phyloP scores from a whole-genome alignment of 108 stramenopile species.

The Phaeodactylum tricornutum region DNA sequence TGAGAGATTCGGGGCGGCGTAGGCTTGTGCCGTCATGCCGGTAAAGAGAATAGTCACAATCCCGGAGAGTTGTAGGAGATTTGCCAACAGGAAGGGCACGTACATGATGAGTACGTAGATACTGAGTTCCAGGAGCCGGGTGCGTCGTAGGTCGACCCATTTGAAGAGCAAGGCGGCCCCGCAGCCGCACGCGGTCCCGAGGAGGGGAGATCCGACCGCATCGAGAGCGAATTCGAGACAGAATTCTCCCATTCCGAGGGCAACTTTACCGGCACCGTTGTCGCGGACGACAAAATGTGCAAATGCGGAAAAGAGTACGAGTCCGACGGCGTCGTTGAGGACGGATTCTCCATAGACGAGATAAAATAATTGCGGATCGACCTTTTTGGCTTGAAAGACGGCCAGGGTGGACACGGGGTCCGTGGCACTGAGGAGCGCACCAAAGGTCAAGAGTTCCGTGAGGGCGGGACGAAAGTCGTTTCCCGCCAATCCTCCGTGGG shows the following conservation, averaged over 20 bases:
- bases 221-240: slow-evolving; percentile 43
- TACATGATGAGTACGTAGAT: slow-evolving; percentile 57
- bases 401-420: slow-evolving; percentile 82
- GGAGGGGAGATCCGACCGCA: slow-evolving; percentile 38
- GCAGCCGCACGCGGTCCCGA: slow-evolving; percentile 45
- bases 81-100: slow-evolving; percentile 64
- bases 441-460: slow-evolving; percentile 65
- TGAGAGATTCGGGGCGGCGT: slow-evolving; percentile 56
- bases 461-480: slow-evolving; percentile 25
- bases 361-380: slow-evolving; percentile 77
- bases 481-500: slow-evolving; percentile 5
- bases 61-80: slow-evolving; percentile 58
- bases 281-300: slow-evolving; percentile 40
- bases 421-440: slow-evolving; percentile 72
- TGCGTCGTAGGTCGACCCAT: slow-evolving; percentile 40
- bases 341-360: slow-evolving; percentile 85
- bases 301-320: slow-evolving; percentile 65
- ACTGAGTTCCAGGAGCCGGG: slow-evolving; percentile 41
- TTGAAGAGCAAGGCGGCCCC: slow-evolving; percentile 54
- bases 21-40: slow-evolving; percentile 52
- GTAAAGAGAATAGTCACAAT: slow-evolving; percentile 86
- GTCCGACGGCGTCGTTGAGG: slow-evolving; percentile 79
- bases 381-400: slow-evolving; percentile 69
- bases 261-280: slow-evolving; percentile 11
- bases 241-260: slow-evolving; percentile 27